Conservation (phyloP, 225 moss, liverwort and hornwort species). For the Straminergon stramineum region DNA sequence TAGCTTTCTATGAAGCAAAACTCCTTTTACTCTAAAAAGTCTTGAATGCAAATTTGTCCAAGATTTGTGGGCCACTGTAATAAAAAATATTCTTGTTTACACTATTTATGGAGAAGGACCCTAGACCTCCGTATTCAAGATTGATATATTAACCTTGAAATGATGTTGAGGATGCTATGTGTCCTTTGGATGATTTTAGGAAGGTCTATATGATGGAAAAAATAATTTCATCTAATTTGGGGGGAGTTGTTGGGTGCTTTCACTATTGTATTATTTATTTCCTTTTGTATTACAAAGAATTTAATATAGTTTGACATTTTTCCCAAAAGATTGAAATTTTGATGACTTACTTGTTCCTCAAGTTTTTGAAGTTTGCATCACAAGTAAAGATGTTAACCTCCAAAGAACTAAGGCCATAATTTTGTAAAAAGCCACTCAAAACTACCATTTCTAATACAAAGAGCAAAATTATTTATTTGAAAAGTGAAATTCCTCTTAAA, state of each 20-base stretch:
- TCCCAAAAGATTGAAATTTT: too few species aligned
- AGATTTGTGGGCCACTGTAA: background rate
- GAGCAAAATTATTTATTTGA: background rate
- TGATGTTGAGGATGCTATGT: background rate
- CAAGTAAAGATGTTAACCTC: background rate
- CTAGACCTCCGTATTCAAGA: background rate
- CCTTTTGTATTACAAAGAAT: background rate
- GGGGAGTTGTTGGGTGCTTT: fast-evolving
- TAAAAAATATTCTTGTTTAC: background rate
- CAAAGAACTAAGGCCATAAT: background rate
- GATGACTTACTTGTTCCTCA: too few species aligned
- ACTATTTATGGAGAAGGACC: background rate
- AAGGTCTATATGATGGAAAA: background rate
- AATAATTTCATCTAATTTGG: background rate
- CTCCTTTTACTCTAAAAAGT: background rate
- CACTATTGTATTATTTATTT: too few species aligned
- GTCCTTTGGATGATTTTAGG: too few species aligned
- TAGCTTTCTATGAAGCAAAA: background rate
- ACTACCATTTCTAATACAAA: background rate
- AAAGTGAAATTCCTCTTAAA: background rate
- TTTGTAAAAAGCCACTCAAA: background rate
- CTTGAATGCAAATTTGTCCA: background rate
- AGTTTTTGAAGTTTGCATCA: too few species aligned
- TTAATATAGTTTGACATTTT: too few species aligned
- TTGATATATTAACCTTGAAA: background rate